Percentiles rank a stretch among this genome's conserved stretches.
These are phyloP conservation scores for Tetrapyrgos nigripes DNA, from an alignment of 1,284 basidiomycete species.

Conservation along the genomic window DNA sequence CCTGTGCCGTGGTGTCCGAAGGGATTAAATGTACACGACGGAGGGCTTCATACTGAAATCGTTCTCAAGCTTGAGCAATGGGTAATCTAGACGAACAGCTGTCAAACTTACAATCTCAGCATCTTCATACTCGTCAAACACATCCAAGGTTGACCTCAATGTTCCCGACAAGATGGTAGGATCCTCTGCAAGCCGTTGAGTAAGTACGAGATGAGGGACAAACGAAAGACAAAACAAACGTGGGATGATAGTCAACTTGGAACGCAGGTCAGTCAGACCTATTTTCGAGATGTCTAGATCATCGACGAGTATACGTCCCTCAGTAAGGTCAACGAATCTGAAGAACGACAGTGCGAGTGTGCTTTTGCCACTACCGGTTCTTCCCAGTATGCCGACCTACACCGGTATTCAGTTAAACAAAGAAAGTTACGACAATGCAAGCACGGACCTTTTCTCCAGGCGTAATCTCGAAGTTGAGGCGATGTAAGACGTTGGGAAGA, in stretches of 20 bases:
- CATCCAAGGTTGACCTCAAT: slow-evolving; percentile 88
- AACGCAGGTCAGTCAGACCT: slow-evolving; percentile 88
- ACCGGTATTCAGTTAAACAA: background rate
- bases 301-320: slow-evolving; percentile 87
- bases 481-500: slow-evolving; percentile 87
- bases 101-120: slow-evolving; percentile 77
- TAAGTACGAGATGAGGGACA: too few species aligned
- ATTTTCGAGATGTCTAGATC: slow-evolving; percentile 87
- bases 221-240: slow-evolving; percentile 49
- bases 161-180: slow-evolving; percentile 90
- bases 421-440: background rate
- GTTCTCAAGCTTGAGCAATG: slow-evolving; percentile 7
- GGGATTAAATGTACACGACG: slow-evolving; percentile 88
- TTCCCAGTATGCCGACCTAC: slow-evolving; percentile 85
- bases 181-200: slow-evolving; percentile 71
- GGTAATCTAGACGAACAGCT: background rate
- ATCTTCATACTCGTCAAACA: slow-evolving; percentile 90
- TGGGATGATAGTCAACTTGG: slow-evolving; percentile 91
- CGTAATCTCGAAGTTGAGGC: slow-evolving; percentile 77
- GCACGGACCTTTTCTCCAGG: slow-evolving; percentile 73
- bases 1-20: slow-evolving; percentile 56
- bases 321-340: slow-evolving; percentile 91
- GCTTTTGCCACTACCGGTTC: slow-evolving; percentile 90
- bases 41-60: slow-evolving; percentile 81
- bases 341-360: slow-evolving; percentile 94